Evolutionary conservation across 768 basidiomycete species (phyloP), one percentile per base, ranked within the genome.

Genomic region (Rickenella mellea): DNA sequence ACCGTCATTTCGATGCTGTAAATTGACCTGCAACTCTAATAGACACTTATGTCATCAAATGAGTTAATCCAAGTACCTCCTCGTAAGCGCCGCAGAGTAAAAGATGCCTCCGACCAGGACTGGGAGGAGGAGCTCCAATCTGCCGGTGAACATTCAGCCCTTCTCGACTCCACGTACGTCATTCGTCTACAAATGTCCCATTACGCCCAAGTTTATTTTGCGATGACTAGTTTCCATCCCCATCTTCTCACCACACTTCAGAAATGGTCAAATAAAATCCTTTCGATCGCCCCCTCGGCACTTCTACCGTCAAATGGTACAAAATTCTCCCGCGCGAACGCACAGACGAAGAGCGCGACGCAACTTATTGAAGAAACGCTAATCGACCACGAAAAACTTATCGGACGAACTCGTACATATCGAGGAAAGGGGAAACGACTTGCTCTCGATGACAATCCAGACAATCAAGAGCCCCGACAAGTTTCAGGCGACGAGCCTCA

Each of bases 201-300:
- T 26, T 6, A 41, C 14, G 44, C 28, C 41, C 48, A 32, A 48
- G 31, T 24, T 42, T 39, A 21, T 41, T 11, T 27, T 37, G 27
- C 40, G 24, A 5, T 9, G 7, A 35, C 45, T 36, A 69, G 71
- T 40, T 71, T 84, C 38, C 90, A 92, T 56, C 73, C 80, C 2
- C 69, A 83, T 47, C 69, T 84, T 10, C 57, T 90, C 31, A 77
- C 80, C 46, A 92, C 87, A 1, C 71, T 99, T 20, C 67, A 73
- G 28, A 98, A 98, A 61, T 99, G 96, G 96, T 96, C 91, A 8
- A 71, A 82, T 20, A 99, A 98, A 66, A 85, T 98, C 28, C 87
- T 92, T 54, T 87, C 93, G 1, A 92, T 96, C 5, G 77, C 91
- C 2, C 82, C 90, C 9, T 79, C 82, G 6, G 80, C 72, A 30